Evolutionary conservation across 1,284 basidiomycete genomes (phyloP).

Genomic region (Hemileia vastatrix): DNA sequence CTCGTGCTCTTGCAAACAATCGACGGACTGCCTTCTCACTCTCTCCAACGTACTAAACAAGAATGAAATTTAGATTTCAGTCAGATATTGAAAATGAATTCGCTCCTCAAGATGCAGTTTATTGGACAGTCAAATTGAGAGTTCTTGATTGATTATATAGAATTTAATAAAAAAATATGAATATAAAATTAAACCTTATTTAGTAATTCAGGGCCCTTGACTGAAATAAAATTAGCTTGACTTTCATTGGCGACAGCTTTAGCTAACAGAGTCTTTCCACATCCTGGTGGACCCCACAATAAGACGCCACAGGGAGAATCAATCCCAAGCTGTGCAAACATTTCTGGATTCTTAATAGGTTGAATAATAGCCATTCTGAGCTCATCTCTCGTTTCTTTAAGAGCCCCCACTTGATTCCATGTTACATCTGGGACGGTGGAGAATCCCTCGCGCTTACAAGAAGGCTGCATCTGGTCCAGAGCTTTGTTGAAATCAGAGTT

Average conservation of each 20-base stretch:
- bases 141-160: background rate
- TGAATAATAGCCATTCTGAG: conserved; percentile 95
- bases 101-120: background rate
- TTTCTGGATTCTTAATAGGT: conserved; percentile 77
- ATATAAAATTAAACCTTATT: conserved; percentile 62
- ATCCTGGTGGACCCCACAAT: conserved; percentile 97
- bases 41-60: conserved; percentile 81
- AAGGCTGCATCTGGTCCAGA: conserved; percentile 78
- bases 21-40: conserved; percentile 89
- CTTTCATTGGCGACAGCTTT: conserved; percentile 96
- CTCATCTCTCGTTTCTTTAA: conserved; percentile 74
- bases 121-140: background rate
- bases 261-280: conserved; percentile 88
- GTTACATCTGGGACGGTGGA: conserved; percentile 91
- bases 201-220: conserved; percentile 90
- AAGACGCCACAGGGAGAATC: conserved; percentile 79
- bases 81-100: background rate
- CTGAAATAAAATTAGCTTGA: conserved; percentile 88
- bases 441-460: conserved; percentile 93
- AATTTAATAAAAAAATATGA: background rate
- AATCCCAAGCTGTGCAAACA: conserved; percentile 79
- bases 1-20: conserved; percentile 77
- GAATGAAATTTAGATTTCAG: background rate
- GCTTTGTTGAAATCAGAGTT: conserved; percentile 68
- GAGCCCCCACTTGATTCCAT: conserved; percentile 90